Evolutionary conservation across 2,329 filamentous ascomycete species (phyloP).

Genomic region (Setomelanomma holmii): DNA sequence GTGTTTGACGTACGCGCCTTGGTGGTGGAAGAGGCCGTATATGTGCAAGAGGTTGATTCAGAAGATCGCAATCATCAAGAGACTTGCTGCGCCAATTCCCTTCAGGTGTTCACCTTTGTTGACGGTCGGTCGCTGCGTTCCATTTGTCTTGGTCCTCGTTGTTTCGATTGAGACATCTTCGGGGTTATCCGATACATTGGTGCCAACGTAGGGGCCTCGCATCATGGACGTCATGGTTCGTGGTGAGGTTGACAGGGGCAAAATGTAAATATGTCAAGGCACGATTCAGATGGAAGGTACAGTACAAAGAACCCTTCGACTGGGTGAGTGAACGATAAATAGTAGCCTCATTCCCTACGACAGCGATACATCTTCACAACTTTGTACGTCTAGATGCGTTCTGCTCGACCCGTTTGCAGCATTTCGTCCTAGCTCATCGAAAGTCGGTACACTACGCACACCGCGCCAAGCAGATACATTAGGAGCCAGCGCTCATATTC

Average conservation of each 20-base stretch:
- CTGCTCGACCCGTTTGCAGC: no score
- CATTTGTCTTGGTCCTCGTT: background rate
- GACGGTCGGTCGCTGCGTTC: background rate
- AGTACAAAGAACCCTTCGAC: no score
- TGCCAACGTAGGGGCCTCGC: background rate
- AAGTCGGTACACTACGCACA: no score
- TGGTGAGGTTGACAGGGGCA: background rate
- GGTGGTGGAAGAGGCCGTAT: constrained; percentile 12
- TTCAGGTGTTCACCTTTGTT: constrained; percentile 6
- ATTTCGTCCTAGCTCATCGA: no score
- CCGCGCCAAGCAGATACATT: no score
- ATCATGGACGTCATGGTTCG: background rate
- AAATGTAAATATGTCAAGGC: no score
- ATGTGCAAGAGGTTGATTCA: constrained; percentile 21
- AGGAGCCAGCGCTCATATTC: no score
- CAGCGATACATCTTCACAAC: no score
- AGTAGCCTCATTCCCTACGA: no score
- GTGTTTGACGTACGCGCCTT: constrained; percentile 13
- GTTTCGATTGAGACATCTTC: background rate
- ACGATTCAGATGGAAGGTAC: no score
- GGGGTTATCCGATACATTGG: background rate
- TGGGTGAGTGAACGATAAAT: no score
- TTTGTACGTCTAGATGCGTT: no score
- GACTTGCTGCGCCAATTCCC: constrained; percentile 13
- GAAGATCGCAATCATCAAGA: constrained; percentile 16